A percentile compares a stretch with the other conserved stretches of the same genome.
These are phyloP conservation scores for Vicia sativa DNA, from an alignment of 306 rosid genomes.

Conservation along the genomic window DNA sequence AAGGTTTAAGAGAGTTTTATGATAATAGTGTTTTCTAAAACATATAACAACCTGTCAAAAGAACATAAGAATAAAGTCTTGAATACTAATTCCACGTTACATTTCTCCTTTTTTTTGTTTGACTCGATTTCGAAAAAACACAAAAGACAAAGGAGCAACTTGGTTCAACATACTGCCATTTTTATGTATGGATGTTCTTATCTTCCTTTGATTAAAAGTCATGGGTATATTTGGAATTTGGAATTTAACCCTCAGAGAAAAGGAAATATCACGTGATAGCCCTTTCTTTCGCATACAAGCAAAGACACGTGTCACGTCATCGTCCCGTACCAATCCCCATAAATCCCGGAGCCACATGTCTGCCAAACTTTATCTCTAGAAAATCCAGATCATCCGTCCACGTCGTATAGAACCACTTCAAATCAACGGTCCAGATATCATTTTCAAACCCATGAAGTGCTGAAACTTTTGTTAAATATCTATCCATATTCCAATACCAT, in stretches of 20 bases:
- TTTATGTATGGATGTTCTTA: not conserved
- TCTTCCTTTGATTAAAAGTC: not conserved
- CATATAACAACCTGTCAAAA: too few relatives aligned
- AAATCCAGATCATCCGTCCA: conserved; percentile 53
- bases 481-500: not conserved
- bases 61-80: too few relatives aligned
- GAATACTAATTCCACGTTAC: too few relatives aligned
- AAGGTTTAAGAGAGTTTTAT: too few relatives aligned
- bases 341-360: conserved; percentile 45
- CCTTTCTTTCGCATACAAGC: conserved; percentile 14
- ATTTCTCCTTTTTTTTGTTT: too few relatives aligned
- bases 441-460: conserved; percentile 26
- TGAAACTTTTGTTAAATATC: conserved; percentile 56
- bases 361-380: conserved; percentile 58
- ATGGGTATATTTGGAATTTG: conserved; percentile 18
- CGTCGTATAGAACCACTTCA: not conserved
- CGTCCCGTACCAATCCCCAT: not conserved
- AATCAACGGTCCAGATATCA: conserved; percentile 45
- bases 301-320: conserved; percentile 41
- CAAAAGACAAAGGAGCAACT: not conserved
- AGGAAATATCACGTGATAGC: conserved; percentile 43
- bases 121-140: too few relatives aligned
- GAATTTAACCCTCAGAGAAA: not conserved
- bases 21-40: too few relatives aligned
- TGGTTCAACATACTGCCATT: not conserved